A percentile compares a stretch with the other conserved stretches of the same genome.
These are phyloP conservation scores for Pythium dissotocum DNA, from an alignment of 352 stramenopile genomes.

Conservation along the genomic window DNA sequence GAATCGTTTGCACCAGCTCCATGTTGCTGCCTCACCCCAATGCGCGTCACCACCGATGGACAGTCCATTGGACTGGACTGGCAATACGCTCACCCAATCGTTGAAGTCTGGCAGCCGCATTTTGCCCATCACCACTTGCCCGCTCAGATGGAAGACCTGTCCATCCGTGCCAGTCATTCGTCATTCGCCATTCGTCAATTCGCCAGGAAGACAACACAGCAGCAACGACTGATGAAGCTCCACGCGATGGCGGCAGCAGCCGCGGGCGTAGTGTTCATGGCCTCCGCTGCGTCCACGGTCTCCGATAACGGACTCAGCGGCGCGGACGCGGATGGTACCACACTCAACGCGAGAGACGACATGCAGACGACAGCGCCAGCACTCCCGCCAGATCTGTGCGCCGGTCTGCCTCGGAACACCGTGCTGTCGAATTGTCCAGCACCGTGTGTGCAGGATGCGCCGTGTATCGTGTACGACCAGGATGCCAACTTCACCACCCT, in stretches of 20 bases:
- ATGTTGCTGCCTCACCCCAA: too few relatives aligned
- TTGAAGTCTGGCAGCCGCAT: too few relatives aligned
- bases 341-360: neutral
- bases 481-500: neutral
- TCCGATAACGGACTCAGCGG: neutral
- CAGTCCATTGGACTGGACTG: too few relatives aligned
- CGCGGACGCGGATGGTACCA: neutral
- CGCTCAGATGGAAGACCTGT: too few relatives aligned
- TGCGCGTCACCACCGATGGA: too few relatives aligned
- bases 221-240: neutral
- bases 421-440: neutral
- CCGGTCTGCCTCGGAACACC: neutral
- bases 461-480: conserved; percentile 1
- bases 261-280: neutral
- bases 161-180: too few relatives aligned
- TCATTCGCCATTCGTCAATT: neutral
- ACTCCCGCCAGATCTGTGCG: neutral
- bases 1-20: too few relatives aligned
- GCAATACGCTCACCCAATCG: too few relatives aligned
- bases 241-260: neutral
- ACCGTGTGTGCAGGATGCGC: neutral
- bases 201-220: neutral
- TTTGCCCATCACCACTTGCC: too few relatives aligned
- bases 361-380: neutral
- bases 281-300: neutral